A percentile compares a stretch with the other conserved stretches of the same genome.
phyloP scores from a whole-genome alignment of 257 asterid species.

The Apocynum venetum region DNA sequence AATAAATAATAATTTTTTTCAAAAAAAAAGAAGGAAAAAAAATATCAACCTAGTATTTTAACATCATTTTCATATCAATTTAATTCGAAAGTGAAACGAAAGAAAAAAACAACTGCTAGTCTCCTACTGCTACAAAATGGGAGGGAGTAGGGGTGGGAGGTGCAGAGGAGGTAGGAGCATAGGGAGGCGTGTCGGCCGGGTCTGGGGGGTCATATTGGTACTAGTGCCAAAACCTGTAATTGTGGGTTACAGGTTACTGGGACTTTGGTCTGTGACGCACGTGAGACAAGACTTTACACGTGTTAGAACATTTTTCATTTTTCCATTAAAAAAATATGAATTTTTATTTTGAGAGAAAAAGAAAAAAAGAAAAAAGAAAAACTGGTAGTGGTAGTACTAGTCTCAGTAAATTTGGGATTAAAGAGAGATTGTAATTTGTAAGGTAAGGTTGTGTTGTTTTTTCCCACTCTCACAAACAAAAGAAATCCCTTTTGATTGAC shows the following conservation, averaged over 20 bases:
- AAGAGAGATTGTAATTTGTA: neutral
- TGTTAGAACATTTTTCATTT: conserved; percentile 9
- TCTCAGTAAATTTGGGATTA: neutral
- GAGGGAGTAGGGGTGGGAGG: neutral
- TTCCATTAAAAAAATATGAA: neutral
- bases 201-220: conserved; percentile 22
- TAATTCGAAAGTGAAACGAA: too few relatives aligned
- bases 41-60: too few relatives aligned
- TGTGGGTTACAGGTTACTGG: neutral
- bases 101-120: neutral
- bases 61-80: too few relatives aligned
- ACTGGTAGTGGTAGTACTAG: neutral
- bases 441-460: too few relatives aligned
- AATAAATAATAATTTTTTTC: too few relatives aligned
- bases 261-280: conserved; percentile 20
- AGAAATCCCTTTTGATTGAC: conserved; percentile 51
- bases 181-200: conserved; percentile 45
- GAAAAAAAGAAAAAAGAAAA: neutral
- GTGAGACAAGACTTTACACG: conserved; percentile 21
- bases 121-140: neutral
- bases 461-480: conserved; percentile 3
- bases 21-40: too few relatives aligned
- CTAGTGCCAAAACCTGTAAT: conserved; percentile 25
- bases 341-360: neutral
- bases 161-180: neutral